Conservation (phyloP, 2,329 filamentous ascomycete genomes). For the Fusarium sp. region DNA sequence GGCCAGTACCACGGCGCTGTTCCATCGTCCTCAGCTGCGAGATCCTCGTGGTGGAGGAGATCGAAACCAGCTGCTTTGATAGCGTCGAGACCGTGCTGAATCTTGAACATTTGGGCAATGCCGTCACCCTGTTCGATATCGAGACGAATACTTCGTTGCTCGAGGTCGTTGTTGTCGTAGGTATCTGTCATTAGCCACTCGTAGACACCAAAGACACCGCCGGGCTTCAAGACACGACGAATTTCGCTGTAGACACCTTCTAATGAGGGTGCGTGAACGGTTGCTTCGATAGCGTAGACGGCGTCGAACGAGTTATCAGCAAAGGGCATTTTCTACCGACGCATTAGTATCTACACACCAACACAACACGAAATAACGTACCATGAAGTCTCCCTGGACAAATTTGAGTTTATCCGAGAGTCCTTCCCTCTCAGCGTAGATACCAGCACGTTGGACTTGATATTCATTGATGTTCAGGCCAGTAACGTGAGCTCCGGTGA, state of each 20-base stretch:
- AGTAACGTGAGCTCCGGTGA: slow-evolving; percentile 86
- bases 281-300: slow-evolving; percentile 97
- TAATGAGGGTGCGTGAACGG: slow-evolving; percentile 91
- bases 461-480: slow-evolving; percentile 99
- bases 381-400: slow-evolving; percentile 98
- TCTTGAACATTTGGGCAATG: slow-evolving; percentile 96
- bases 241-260: slow-evolving; percentile 96
- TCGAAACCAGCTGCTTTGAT: slow-evolving; percentile 90
- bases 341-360: slow-evolving; percentile 14
- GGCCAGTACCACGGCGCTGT: slow-evolving; percentile 92
- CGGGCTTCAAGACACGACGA: slow-evolving; percentile 95
- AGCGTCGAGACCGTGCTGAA: slow-evolving; percentile 84
- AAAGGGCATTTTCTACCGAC: slow-evolving; percentile 87
- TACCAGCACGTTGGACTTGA: slow-evolving; percentile 89
- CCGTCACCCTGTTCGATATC: slow-evolving; percentile 97
- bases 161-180: slow-evolving; percentile 89
- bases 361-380: slow-evolving; percentile 46
- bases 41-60: slow-evolving; percentile 69
- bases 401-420: slow-evolving; percentile 85
- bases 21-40: slow-evolving; percentile 65
- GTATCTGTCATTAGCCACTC: slow-evolving; percentile 99
- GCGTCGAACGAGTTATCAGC: slow-evolving; percentile 93
- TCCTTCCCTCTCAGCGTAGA: slow-evolving; percentile 84
- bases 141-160: slow-evolving; percentile 90
- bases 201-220: slow-evolving; percentile 95